Evolutionary conservation across 2,329 filamentous ascomycete genomes (phyloP), one percentile per base, ranked within the genome.

Genomic region (Fusarium lateritium): DNA sequence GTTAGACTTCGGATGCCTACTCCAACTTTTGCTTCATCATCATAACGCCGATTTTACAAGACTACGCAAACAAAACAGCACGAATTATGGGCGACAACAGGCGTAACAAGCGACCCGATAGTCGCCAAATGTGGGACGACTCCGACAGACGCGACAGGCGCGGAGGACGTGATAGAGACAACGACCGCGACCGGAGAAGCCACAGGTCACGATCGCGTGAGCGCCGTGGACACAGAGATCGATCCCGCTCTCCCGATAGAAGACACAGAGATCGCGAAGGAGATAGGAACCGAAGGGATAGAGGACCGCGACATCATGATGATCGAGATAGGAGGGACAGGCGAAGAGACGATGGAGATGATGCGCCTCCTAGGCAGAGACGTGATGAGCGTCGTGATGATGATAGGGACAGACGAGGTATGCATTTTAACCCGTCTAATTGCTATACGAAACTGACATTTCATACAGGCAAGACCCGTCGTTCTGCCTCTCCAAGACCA

Each of bases 111-210:
- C 77, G 79, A 45, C 76, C 77, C 24, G 88, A 91, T 70, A 88
- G 85, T 77, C 85, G 85, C 51, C 83, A 86, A 53, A 88, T 88
- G 84, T 88, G 88, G 86, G 89, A 91, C 65, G 84, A 86, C 42
- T 79, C 82, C 13, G 82, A 84, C 56, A 79, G 81, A 19, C 79
- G 78, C 54, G 77, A 77, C 54, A 77, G 79, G 28, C 72, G 76
- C 13, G 71, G 73, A 40, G 71, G 72, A 17, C 65, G 71, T 52
- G 72, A 77, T n/a, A 69, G 74, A 5, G 75, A 77, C 47, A 70
- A 74, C 40, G 75, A 78, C 50, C 72, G 78, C 39, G 75, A 79
- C 50, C 70, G 77, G 6, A 73, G 76, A 64, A 71, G 76, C 24
- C 76, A 80, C 61, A 76, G 80, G 40, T 77, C 76, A 14, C 68